Evolutionary conservation across 441 rosid genomes (phyloP).

Genomic region (Cnidoscolus chayamansa): DNA sequence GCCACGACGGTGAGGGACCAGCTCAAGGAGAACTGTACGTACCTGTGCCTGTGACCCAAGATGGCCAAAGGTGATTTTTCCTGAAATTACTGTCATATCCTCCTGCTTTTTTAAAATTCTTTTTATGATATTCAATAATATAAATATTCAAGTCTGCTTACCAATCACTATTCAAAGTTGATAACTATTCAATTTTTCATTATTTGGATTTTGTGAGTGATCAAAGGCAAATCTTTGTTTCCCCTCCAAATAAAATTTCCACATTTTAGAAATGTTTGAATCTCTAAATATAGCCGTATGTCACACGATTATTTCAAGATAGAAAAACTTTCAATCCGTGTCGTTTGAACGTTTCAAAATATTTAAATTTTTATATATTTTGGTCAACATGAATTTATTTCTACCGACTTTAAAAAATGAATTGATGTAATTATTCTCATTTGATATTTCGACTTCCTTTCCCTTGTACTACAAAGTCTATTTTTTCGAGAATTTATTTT

Average conservation of each 20-base stretch:
- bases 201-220: too few species aligned
- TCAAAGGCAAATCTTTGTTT: background rate
- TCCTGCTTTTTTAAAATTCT: background rate
- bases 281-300: background rate
- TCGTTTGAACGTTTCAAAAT: background rate
- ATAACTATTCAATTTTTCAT: too few species aligned
- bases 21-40: too few species aligned
- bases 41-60: background rate
- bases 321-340: too few species aligned
- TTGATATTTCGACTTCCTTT: constrained; percentile 13
- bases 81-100: background rate
- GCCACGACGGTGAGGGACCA: background rate
- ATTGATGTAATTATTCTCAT: background rate
- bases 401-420: background rate
- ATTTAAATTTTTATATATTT: background rate
- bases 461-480: background rate
- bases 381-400: background rate
- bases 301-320: too few species aligned
- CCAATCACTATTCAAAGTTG: too few species aligned
- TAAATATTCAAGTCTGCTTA: too few species aligned
- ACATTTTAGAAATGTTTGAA: background rate
- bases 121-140: too few species aligned
- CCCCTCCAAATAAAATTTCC: background rate
- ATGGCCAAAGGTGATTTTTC: background rate
- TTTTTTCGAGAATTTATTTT: background rate